These are phyloP conservation scores for Aegilops tauschii DNA, from an alignment of 176 grass and related monocot species.

Conservation along the genomic window DNA sequence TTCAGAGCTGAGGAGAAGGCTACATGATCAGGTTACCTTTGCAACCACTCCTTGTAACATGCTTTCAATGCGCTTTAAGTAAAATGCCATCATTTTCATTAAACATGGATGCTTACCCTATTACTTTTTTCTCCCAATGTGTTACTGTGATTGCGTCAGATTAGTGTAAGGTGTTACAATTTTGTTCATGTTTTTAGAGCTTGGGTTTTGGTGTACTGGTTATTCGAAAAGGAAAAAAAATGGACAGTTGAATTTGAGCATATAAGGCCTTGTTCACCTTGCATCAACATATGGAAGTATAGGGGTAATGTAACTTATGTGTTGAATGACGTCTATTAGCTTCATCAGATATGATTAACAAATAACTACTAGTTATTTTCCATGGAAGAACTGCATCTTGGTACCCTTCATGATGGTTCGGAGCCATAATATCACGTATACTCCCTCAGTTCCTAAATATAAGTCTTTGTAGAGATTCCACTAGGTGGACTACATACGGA, in stretches of 20 bases:
- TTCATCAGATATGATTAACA: neutral
- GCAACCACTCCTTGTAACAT: slow-evolving; percentile 8
- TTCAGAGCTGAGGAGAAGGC: slow-evolving; percentile 59
- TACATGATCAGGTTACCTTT: slow-evolving; percentile 55
- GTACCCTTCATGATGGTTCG: too few species aligned
- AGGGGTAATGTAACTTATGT: neutral
- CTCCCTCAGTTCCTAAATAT: too few species aligned
- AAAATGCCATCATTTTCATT: slow-evolving; percentile 8
- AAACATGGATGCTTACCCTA: neutral
- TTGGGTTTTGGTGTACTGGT: too few species aligned
- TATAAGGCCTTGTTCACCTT: neutral
- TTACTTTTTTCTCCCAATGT: neutral
- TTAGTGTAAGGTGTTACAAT: neutral
- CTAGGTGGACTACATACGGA: too few species aligned
- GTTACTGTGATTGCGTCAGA: neutral
- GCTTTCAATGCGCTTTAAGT: neutral
- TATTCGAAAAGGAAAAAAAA: neutral
- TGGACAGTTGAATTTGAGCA: neutral
- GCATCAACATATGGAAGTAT: neutral
- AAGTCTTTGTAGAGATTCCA: too few species aligned
- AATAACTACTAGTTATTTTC: neutral
- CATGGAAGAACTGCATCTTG: too few species aligned
- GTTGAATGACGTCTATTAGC: neutral
- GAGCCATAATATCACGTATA: neutral
- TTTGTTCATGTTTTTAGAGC: neutral